Evolutionary conservation across 1,139 yeast genomes (phyloP).

Genomic region (Candida sp.): DNA sequence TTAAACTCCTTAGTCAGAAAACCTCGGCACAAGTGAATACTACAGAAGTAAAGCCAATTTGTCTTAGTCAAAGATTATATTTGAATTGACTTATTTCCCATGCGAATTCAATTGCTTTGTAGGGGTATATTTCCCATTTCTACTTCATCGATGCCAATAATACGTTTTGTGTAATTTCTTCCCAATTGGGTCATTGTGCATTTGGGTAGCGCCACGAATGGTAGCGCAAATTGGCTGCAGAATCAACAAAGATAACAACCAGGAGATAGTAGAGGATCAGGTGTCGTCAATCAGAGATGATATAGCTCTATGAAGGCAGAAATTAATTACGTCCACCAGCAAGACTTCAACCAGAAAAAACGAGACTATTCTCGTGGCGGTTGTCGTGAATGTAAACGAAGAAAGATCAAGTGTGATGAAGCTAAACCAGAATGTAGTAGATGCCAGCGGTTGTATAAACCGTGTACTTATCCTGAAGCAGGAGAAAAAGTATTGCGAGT

Average conservation of each 20-base stretch:
- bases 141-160: too few species aligned
- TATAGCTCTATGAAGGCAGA: conserved; percentile 1
- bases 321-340: not conserved
- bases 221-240: not conserved
- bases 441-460: conserved; percentile 19
- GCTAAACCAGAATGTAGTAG: conserved; percentile 46
- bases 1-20: too few species aligned
- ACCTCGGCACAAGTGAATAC: too few species aligned
- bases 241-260: not conserved
- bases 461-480: conserved; percentile 16
- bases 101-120: too few species aligned
- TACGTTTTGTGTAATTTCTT: too few species aligned
- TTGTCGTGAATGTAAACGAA: conserved; percentile 24
- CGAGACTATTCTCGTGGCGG: conserved; percentile 22
- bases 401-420: conserved; percentile 46
- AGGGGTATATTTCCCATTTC: too few species aligned
- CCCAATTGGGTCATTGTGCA: not conserved
- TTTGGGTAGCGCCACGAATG: not conserved
- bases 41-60: too few species aligned
- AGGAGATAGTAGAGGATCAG: too few species aligned
- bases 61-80: too few species aligned
- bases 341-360: conserved; percentile 3
- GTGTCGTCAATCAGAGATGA: not conserved
- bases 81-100: too few species aligned
- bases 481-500: conserved; percentile 1